A percentile compares a stretch with the other conserved stretches of the same genome.
These are phyloP conservation scores for Artemisia argyi DNA, from an alignment of 129 eudicot genomes.

Conservation along the genomic window DNA sequence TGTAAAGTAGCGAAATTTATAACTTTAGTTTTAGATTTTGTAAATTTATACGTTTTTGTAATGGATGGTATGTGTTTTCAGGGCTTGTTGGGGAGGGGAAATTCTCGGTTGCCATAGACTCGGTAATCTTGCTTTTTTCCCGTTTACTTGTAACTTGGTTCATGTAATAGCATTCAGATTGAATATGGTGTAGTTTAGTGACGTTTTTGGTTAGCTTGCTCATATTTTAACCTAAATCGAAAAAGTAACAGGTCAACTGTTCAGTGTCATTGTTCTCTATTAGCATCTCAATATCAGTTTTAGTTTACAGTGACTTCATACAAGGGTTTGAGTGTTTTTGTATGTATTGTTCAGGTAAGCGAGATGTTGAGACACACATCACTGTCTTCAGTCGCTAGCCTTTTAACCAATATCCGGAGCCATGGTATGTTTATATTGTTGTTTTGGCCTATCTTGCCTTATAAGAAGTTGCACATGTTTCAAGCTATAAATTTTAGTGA, in stretches of 20 bases:
- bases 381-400: conserved; percentile 62
- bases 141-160: background rate
- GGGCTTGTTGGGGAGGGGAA: conserved; percentile 71
- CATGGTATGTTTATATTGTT: conserved; percentile 51
- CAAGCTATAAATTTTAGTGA: background rate
- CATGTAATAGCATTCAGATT: background rate
- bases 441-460: background rate
- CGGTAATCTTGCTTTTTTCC: conserved; percentile 42
- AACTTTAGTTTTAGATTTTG: background rate
- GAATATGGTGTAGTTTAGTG: background rate
- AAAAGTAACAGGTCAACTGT: background rate
- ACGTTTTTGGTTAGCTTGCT: background rate
- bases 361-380: conserved; percentile 78
- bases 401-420: conserved; percentile 79
- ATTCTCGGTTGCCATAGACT: conserved; percentile 86
- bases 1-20: background rate
- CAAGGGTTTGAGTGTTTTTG: background rate
- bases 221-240: background rate
- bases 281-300: background rate
- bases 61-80: conserved; percentile 37
- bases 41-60: background rate
- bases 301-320: background rate
- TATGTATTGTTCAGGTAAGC: conserved; percentile 51
- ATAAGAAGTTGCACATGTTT: background rate
- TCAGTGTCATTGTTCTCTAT: background rate